These are phyloP conservation scores for Neltuma alba DNA, from an alignment of 306 rosid species.

Conservation along the genomic window DNA sequence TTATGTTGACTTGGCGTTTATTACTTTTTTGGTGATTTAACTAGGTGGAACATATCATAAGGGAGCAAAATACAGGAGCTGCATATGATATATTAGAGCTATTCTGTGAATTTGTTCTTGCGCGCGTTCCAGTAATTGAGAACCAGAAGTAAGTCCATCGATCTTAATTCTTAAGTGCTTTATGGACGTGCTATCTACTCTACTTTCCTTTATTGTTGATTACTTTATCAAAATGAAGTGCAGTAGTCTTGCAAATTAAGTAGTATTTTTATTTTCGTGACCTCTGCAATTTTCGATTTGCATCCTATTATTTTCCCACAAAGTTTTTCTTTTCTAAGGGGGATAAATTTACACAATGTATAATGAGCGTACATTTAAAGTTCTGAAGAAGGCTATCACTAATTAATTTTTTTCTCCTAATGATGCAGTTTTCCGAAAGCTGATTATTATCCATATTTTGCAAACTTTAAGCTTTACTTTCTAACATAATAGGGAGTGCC, in stretches of 20 bases:
- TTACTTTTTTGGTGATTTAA: conserved; percentile 30
- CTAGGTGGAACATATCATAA: conserved; percentile 95
- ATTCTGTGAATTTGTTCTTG: conserved; percentile 93
- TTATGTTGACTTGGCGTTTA: conserved; percentile 21
- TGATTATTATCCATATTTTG: conserved; percentile 3
- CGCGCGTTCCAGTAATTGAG: conserved; percentile 90
- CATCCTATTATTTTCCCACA: conserved; percentile 1
- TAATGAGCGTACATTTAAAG: background rate
- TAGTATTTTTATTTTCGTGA: conserved; percentile 15
- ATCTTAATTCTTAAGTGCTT: conserved; percentile 1
- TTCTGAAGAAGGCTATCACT: background rate
- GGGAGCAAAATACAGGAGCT: conserved; percentile 89
- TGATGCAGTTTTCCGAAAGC: conserved; percentile 19
- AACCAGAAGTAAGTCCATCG: conserved; percentile 69
- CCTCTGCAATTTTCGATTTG: conserved; percentile 6
- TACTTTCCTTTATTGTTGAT: conserved; percentile 14
- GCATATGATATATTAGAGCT: conserved; percentile 96
- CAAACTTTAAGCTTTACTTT: conserved; percentile 34
- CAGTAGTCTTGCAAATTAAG: background rate
- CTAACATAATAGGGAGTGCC: conserved; percentile 75
- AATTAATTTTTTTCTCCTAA: background rate
- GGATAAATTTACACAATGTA: background rate
- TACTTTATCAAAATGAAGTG: background rate
- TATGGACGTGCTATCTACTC: conserved; percentile 7
- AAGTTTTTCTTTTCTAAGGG: background rate